Percentiles rank a stretch among this genome's conserved stretches.
Evolutionary conservation across 495 filamentous ascomycete genomes (phyloP).

Genomic region (Choiromyces venosus): DNA sequence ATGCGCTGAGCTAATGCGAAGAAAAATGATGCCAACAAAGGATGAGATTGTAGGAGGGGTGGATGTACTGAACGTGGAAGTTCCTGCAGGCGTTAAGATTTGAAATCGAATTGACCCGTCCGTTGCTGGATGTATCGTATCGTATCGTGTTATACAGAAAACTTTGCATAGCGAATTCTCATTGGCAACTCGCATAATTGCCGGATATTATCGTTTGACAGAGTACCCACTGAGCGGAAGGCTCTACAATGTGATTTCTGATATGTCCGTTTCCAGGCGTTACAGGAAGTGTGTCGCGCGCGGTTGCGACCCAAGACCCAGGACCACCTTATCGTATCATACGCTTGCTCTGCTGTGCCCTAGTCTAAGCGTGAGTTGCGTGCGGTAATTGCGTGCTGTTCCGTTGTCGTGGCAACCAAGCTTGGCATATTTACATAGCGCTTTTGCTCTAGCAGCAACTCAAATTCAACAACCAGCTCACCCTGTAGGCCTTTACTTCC

Average conservation of each 20-base stretch:
- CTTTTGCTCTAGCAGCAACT: background rate
- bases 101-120: background rate
- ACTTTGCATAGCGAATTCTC: background rate
- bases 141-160: background rate
- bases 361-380: background rate
- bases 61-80: constrained; percentile 61
- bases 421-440: background rate
- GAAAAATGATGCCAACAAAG: constrained; percentile 76
- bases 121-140: background rate
- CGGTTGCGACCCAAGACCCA: background rate
- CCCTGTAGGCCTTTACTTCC: background rate
- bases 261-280: background rate
- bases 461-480: background rate
- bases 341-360: background rate
- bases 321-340: background rate
- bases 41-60: constrained; percentile 64
- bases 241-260: background rate
- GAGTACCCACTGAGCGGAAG: too few relatives aligned
- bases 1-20: constrained; percentile 77
- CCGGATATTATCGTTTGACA: background rate
- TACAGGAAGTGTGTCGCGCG: background rate
- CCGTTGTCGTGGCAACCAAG: background rate
- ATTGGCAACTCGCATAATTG: background rate
- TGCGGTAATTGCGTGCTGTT: background rate
- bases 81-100: constrained; percentile 45